Conservation (phyloP, 345 rosid genomes). For the Dimocarpus longan region DNA sequence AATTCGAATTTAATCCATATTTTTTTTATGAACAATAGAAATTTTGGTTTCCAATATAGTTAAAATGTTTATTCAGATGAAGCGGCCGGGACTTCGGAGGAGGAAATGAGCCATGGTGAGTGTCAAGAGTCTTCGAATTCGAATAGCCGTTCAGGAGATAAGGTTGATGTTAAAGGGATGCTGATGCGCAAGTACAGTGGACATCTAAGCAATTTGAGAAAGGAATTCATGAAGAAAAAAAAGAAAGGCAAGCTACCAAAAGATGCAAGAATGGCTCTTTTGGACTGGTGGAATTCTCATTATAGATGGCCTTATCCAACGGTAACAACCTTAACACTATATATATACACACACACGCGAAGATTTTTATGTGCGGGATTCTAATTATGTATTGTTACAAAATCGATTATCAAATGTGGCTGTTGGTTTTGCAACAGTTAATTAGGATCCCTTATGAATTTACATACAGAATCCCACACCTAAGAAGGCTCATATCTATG, state of each 20-base stretch:
- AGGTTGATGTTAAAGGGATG: conserved; percentile 47
- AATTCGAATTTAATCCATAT: no score
- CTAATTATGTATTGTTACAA: no score
- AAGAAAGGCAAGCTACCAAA: conserved; percentile 69
- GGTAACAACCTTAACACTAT: conserved; percentile 27
- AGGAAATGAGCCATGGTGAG: conserved; percentile 51
- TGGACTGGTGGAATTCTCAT: conserved; percentile 69
- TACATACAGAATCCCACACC: no score
- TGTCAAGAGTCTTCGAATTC: conserved; percentile 25
- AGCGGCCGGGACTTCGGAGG: conserved; percentile 48
- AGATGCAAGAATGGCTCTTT: conserved; percentile 48
- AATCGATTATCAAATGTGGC: no score
- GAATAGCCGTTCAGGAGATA: background rate
- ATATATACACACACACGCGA: background rate
- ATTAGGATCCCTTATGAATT: no score
- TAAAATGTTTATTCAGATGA: conserved; percentile 34
- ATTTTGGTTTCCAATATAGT: background rate
- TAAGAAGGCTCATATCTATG: no score
- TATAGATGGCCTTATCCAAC: conserved; percentile 77
- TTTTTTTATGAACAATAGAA: background rate
- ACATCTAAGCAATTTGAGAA: conserved; percentile 52
- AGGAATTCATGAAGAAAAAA: conserved; percentile 63
- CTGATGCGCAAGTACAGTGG: conserved; percentile 63
- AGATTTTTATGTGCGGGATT: no score
- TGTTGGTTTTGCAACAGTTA: no score